These are phyloP conservation scores for Lojkania enalia DNA, from an alignment of 2,329 filamentous ascomycete genomes.

Conservation along the genomic window DNA sequence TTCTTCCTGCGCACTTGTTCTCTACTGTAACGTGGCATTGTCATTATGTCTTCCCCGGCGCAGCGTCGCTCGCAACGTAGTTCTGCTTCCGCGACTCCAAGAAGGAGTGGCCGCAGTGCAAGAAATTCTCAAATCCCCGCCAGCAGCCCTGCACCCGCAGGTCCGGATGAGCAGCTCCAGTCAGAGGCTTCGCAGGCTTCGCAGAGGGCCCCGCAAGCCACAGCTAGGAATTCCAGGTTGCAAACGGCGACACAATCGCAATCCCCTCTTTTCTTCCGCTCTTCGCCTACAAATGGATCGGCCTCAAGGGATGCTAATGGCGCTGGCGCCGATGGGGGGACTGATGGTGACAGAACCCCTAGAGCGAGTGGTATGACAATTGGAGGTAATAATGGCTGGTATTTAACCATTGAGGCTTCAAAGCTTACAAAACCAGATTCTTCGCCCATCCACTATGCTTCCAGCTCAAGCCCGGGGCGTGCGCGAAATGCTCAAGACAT, in stretches of 20 bases:
- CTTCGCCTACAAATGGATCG: conserved; percentile 57
- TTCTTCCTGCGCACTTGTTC: conserved; percentile 12
- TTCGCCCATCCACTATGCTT: conserved; percentile 87
- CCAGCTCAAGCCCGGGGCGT: conserved; percentile 84
- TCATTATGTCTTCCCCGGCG: conserved; percentile 65
- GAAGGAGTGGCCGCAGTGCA: conserved; percentile 56
- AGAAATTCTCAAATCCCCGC: conserved; percentile 60
- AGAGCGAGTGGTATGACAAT: conserved; percentile 64
- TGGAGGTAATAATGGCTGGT: conserved; percentile 62
- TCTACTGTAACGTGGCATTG: conserved; percentile 13
- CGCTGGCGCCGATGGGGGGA: conserved; percentile 44
- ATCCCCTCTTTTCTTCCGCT: conserved; percentile 79
- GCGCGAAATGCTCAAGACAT: conserved; percentile 66
- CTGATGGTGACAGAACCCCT: conserved; percentile 70
- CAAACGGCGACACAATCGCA: conserved; percentile 59
- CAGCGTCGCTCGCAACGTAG: conserved; percentile 59
- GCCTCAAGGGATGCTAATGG: conserved; percentile 43
- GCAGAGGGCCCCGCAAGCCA: conserved; percentile 46
- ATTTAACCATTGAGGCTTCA: not conserved
- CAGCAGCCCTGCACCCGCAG: conserved; percentile 51
- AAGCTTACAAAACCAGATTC: conserved; percentile 64
- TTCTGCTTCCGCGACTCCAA: conserved; percentile 59
- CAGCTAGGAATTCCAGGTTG: conserved; percentile 52
- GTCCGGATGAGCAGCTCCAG: conserved; percentile 49
- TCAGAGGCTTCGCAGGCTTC: conserved; percentile 47